A percentile compares a stretch with the other conserved stretches of the same genome.
These are phyloP conservation scores for Aspergillus nomiae DNA, from an alignment of 2,329 filamentous ascomycete species.

Conservation along the genomic window DNA sequence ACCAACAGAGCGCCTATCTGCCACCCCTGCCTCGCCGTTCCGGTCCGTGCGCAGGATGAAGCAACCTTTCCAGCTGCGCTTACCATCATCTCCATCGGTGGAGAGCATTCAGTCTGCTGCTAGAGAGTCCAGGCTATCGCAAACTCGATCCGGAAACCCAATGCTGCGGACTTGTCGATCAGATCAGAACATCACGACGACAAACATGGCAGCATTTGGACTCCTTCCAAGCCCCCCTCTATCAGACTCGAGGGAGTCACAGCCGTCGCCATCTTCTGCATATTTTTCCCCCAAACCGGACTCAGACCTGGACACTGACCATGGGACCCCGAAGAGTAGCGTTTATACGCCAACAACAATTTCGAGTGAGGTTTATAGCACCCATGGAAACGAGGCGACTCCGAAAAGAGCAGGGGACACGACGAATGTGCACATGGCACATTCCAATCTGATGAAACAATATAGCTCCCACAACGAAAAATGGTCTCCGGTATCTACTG, in stretches of 20 bases:
- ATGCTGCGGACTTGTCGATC: constrained; percentile 39
- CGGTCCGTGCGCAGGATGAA: constrained; percentile 44
- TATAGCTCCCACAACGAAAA: constrained; percentile 23
- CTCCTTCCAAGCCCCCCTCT: constrained; percentile 41
- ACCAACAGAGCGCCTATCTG: constrained; percentile 25
- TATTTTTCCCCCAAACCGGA: constrained; percentile 28
- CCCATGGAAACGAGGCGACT: constrained; percentile 13
- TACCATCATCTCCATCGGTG: constrained; percentile 37
- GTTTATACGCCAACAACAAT: constrained; percentile 8
- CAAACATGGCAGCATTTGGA: constrained; percentile 35
- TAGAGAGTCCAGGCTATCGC: constrained; percentile 21
- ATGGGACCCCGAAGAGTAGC: constrained; percentile 11
- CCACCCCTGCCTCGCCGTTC: constrained; percentile 37
- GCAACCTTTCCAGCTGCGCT: constrained; percentile 39
- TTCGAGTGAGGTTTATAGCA: constrained; percentile 20
- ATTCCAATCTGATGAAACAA: constrained; percentile 33
- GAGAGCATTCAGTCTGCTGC: constrained; percentile 27
- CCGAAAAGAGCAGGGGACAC: constrained; percentile 18
- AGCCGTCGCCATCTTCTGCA: constrained; percentile 28
- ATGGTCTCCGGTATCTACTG: constrained; percentile 12
- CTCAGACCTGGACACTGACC: constrained; percentile 22
- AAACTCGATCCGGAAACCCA: constrained; percentile 23
- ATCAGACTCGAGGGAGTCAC: constrained; percentile 34
- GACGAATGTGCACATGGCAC: constrained; percentile 36
- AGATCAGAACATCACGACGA: constrained; percentile 36